These are phyloP conservation scores for Tetrahymena elliotti DNA, from an alignment of 73 alveolate species.

Conservation along the genomic window DNA sequence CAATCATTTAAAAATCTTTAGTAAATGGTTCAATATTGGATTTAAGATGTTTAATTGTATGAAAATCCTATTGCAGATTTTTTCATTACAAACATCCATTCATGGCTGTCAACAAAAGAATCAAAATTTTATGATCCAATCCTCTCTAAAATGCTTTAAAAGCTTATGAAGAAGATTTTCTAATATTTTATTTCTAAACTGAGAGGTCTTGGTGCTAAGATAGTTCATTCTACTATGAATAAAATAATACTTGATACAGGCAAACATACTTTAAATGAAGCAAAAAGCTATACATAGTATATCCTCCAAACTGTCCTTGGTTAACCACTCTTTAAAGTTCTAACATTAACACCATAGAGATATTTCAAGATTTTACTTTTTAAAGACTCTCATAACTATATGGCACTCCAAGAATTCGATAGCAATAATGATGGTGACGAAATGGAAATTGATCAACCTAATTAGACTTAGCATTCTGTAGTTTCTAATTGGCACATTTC, in stretches of 20 bases:
- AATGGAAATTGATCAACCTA: not conserved
- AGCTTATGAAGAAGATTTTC: slow-evolving; percentile 11
- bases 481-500: not conserved
- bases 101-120: slow-evolving; percentile 8
- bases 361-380: slow-evolving; percentile 11
- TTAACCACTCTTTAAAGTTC: slow-evolving; percentile 1
- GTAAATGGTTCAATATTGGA: slow-evolving; percentile 5
- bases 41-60: not conserved
- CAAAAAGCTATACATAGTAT: not conserved
- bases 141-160: slow-evolving; percentile 7
- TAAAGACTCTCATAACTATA: slow-evolving; percentile 23
- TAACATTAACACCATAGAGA: not conserved
- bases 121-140: slow-evolving; percentile 33
- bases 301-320: not conserved
- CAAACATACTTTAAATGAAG: slow-evolving; percentile 2
- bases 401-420: not conserved
- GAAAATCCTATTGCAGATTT: slow-evolving; percentile 12
- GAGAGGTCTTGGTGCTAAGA: slow-evolving; percentile 18
- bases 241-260: slow-evolving; percentile 24
- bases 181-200: not conserved
- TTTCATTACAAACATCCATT: not conserved
- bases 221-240: slow-evolving; percentile 7
- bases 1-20: slow-evolving; percentile 13
- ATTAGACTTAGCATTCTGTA: not conserved
- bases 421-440: not conserved